Base-by-base conservation (phyloP, 1,139 yeast species). In the Tardiomyces digboiensis region DNA sequence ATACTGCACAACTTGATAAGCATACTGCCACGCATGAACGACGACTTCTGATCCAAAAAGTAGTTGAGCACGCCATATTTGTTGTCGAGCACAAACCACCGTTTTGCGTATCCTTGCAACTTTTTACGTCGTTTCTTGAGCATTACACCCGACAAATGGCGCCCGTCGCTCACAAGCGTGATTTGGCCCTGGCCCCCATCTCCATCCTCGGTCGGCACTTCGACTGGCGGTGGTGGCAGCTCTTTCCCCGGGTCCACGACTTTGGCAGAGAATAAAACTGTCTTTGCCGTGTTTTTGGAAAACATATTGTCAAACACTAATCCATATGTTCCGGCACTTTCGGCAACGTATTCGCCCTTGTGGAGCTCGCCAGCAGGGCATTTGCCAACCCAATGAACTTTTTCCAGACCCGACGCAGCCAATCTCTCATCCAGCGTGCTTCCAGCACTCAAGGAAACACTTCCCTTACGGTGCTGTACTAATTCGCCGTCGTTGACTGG, bases 261-360 rank as follows among this genome's bases (percentile, higher is more conserved):
- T n/a, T 8, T 14, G 12, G 19, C 19, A 16, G 48, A 19, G 61
- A 88, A 88, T 46, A 80, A 69, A 1, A 89, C 81, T 49, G 82
- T 85, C 64, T 91, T 91, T 43, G 89, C 80, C 19, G 80, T 83
- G 39, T 82, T 86, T 57, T 86, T 87, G 36, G 95, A 82, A 53
- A 89, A 87, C 1, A 95, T 83, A 62, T 91, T 91, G 63, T 91
- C 97, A 60, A 91, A 82, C 16, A 91, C 82, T 59, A 91, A 82
- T 0, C 97, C 97, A 66, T 77, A 84, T 59, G 80, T 75, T 1
- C 86, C 85, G 19, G 66, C 68, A 29, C 68, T 66, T 2, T 63
- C 60, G 2, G 82, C 82, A 19, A 71, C 72, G 49, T 81, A 71
- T 33, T 72, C 68, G 0, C 93, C 95, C 46, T 76, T 79, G 42